Evolutionary conservation across 805 yeast genomes (phyloP), one percentile per base, ranked within the genome.

Genomic region (Sporopachydermia quercuum): DNA sequence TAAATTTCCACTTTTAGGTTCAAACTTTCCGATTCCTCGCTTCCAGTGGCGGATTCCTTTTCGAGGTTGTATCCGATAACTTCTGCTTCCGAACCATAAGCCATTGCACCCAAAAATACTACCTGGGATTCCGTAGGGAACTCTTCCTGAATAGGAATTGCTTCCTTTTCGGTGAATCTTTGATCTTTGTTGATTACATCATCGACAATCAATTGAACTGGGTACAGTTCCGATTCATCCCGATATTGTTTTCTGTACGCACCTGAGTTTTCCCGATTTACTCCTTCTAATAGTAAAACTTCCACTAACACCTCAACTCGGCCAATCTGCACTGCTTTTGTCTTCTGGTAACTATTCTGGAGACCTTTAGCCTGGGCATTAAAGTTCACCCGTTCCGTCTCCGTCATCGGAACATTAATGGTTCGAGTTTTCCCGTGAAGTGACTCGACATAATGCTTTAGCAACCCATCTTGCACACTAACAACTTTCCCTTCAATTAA

Each of bases 201-300:
- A 41, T 81, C 82, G 11, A 91, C 93, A 49, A 86, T 66, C 27
- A 85, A 58, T 56, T 86, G 94, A 37, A 80, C 58, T n/a, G 98
- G 95, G 49, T 69, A 77, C 4, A 61, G 58, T 3, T 40, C 45
- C 2, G 40, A 39, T 4, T 57, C 61, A 3, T 62, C 56, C 2
- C 74, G 63, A 49, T 67, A 86, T 1, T 85, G 76, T 59, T 91
- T 89, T 16, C 74, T 72, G 47, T 71, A 76, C 0, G 94, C 85
- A 44, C 99, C 98, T 33, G 63, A 64, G 2, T 60, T 50, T 35
- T 68, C 70, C 55, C 94, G 75, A 19, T 69, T 67, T 49, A 91
- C 60, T 11, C 98, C 98, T 42, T 76, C 71, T 8, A 87, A 83
- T 3, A 77, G 74, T 42, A 71, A 67, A n/a, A 80, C 93, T 42